These are phyloP conservation scores for Angophora floribunda DNA, from an alignment of 345 rosid species.

Conservation along the genomic window DNA sequence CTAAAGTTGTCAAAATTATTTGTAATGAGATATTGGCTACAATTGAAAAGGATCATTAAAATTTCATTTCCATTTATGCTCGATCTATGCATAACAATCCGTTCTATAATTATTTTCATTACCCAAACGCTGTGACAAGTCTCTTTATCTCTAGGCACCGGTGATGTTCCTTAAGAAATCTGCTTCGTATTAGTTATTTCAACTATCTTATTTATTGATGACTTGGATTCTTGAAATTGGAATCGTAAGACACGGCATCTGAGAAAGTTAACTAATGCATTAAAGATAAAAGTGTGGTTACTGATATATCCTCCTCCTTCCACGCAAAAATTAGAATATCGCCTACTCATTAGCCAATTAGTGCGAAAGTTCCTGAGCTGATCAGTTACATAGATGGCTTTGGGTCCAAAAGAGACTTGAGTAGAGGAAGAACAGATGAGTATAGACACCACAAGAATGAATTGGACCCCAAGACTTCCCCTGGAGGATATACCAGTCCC, in stretches of 20 bases:
- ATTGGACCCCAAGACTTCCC: neutral
- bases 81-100: no score
- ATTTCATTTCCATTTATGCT: no score
- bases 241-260: neutral
- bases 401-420: neutral
- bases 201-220: neutral
- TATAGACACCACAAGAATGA: neutral
- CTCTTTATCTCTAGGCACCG: neutral
- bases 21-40: no score
- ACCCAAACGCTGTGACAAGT: neutral
- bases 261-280: neutral
- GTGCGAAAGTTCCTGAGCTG: neutral
- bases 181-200: neutral
- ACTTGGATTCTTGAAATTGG: neutral
- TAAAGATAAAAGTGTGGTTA: neutral
- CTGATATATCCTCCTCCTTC: neutral
- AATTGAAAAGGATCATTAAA: no score
- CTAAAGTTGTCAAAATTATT: no score
- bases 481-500: neutral
- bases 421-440: neutral
- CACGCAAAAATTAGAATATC: neutral
- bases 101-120: no score
- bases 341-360: neutral
- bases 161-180: neutral
- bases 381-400: neutral